Evolutionary conservation across 371 early-diverging fungal genomes (phyloP).

Genomic region (Actinomortierella ambigua): DNA sequence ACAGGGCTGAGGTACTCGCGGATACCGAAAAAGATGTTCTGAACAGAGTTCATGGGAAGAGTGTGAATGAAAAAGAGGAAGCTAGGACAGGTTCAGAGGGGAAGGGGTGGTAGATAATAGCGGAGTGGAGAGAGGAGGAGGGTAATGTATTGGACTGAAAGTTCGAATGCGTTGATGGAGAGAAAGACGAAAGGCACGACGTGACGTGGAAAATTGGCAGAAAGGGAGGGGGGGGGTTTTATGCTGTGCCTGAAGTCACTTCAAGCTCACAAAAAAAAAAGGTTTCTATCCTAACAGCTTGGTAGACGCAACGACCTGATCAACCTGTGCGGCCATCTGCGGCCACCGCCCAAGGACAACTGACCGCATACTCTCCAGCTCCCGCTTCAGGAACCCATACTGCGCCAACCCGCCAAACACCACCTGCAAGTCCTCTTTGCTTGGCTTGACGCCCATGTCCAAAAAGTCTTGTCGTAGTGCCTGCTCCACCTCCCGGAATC

Average conservation of each 20-base stretch:
- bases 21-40: conserved; percentile 74
- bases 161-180: no score
- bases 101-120: no score
- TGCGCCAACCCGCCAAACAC: conserved; percentile 36
- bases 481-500: conserved; percentile 24
- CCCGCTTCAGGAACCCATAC: conserved; percentile 31
- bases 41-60: conserved; percentile 53
- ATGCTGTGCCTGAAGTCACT: no score
- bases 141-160: no score
- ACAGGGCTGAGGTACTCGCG: conserved; percentile 94
- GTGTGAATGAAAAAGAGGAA: neutral
- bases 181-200: no score
- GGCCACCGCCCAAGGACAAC: conserved; percentile 30
- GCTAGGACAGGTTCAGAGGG: no score
- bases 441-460: conserved; percentile 19
- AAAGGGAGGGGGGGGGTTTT: no score
- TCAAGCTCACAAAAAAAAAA: no score
- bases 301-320: conserved; percentile 9
- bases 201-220: no score
- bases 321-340: conserved; percentile 1
- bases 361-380: conserved; percentile 16
- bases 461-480: conserved; percentile 11
- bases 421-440: conserved; percentile 29
- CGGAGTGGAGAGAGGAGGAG: no score
- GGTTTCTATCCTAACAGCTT: no score